Evolutionary conservation across 306 rosid species (phyloP).

Genomic region (Vigna mungo): DNA sequence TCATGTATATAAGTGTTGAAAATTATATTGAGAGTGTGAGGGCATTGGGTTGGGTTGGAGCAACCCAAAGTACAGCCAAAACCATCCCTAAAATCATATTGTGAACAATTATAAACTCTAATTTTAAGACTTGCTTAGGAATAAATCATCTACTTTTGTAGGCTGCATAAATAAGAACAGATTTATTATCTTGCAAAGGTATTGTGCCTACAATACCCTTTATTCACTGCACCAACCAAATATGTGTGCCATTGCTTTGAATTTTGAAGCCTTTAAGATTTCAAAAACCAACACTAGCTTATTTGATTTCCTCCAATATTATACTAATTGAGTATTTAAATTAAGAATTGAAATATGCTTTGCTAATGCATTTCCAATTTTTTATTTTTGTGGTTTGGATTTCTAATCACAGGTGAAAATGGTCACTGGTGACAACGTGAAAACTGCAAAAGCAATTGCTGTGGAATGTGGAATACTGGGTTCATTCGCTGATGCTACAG

Average conservation of each 20-base stretch:
- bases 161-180: not conserved
- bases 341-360: constrained; percentile 2
- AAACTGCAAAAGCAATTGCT: constrained; percentile 95
- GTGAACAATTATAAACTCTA: not conserved
- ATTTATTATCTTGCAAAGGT: not conserved
- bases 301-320: not conserved
- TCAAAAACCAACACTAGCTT: constrained; percentile 2
- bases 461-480: constrained; percentile 89
- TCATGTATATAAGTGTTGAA: not conserved
- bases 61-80: not conserved
- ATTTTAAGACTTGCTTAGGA: not conserved
- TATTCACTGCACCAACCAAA: constrained; percentile 1
- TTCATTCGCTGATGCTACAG: constrained; percentile 64
- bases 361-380: not conserved
- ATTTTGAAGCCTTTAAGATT: constrained; percentile 17
- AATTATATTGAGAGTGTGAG: not conserved
- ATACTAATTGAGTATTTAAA: constrained; percentile 14
- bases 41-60: not conserved
- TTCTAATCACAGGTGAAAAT: constrained; percentile 73
- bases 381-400: constrained; percentile 1
- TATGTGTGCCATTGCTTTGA: not conserved
- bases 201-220: not conserved
- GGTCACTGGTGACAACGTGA: constrained; percentile 96
- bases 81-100: not conserved
- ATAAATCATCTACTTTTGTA: not conserved